A percentile compares a stretch with the other conserved stretches of the same genome.
Conservation (phyloP, 345 rosid species). For the Psidium guajava region DNA sequence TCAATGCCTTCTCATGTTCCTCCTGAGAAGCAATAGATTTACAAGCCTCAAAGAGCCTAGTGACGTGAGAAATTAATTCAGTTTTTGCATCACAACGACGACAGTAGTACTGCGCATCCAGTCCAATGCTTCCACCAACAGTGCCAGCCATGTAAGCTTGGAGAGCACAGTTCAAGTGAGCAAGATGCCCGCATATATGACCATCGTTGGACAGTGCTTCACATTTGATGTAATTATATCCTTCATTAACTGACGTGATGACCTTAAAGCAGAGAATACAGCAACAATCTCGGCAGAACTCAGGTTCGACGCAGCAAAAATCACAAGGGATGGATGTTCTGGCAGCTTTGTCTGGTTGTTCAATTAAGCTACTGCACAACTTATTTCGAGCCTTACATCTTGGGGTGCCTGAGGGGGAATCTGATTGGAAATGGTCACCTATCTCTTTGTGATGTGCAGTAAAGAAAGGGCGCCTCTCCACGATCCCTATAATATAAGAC, state of each 20-base stretch:
- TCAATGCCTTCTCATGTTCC: conserved; percentile 48
- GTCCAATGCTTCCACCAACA: conserved; percentile 67
- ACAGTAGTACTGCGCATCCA: conserved; percentile 84
- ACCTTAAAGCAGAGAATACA: conserved; percentile 75
- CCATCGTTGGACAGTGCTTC: conserved; percentile 40
- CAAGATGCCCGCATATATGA: conserved; percentile 62
- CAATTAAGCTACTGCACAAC: conserved; percentile 36
- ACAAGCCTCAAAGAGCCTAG: conserved; percentile 39
- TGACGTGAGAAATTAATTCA: conserved; percentile 55
- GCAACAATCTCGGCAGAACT: conserved; percentile 67
- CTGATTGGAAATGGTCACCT: conserved; percentile 18
- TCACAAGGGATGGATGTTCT: conserved; percentile 49
- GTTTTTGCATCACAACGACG: conserved; percentile 72
- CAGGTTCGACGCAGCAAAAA: conserved; percentile 67
- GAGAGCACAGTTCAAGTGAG: conserved; percentile 76
- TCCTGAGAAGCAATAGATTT: conserved; percentile 36
- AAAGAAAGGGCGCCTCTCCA: conserved; percentile 2
- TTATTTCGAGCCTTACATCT: conserved; percentile 69
- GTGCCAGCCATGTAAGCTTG: conserved; percentile 82
- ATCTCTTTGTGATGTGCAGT: conserved; percentile 16
- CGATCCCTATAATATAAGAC: not conserved
- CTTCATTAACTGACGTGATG: conserved; percentile 32
- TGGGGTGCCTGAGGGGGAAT: conserved; percentile 11
- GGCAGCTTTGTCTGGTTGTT: conserved; percentile 13
- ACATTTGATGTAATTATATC: conserved; percentile 65